A percentile compares a stretch with the other conserved stretches of the same genome.
phyloP scores from a whole-genome alignment of 108 stramenopile species.

The Discostella stelligeroides region DNA sequence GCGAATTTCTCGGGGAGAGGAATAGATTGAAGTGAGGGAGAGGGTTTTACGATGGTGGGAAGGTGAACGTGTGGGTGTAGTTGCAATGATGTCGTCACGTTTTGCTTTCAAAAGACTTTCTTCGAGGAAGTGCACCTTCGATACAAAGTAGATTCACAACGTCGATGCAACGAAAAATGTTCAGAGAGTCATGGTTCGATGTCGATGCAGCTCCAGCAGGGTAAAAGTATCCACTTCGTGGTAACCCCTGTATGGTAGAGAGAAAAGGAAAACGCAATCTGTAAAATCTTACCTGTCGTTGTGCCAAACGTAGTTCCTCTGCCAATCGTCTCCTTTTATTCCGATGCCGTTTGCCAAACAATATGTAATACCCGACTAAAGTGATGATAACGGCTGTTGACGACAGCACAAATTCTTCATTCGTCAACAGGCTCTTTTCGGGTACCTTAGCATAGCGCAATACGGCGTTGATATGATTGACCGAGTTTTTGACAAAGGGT shows the following conservation, averaged over 20 bases:
- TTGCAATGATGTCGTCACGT: slow-evolving; percentile 37
- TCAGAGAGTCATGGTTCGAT: too few species aligned
- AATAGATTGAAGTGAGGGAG: too few species aligned
- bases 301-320: slow-evolving; percentile 63
- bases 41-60: background rate
- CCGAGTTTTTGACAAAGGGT: slow-evolving; percentile 27
- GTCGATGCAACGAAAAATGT: too few species aligned
- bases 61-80: slow-evolving; percentile 19
- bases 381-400: slow-evolving; percentile 47
- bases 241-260: too few species aligned
- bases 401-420: slow-evolving; percentile 53
- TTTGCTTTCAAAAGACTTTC: slow-evolving; percentile 54
- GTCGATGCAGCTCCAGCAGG: too few species aligned
- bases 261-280: too few species aligned
- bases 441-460: slow-evolving; percentile 34
- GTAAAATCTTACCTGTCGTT: slow-evolving; percentile 42
- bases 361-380: slow-evolving; percentile 54
- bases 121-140: slow-evolving; percentile 62
- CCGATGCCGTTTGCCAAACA: slow-evolving; percentile 69
- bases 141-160: too few species aligned
- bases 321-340: slow-evolving; percentile 52
- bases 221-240: too few species aligned
- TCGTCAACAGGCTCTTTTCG: slow-evolving; percentile 42
- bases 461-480: slow-evolving; percentile 35
- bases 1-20: slow-evolving; percentile 56